Evolutionary conservation across 1,284 basidiomycete species (phyloP), one percentile per base, ranked within the genome.

Genomic region (Pseudozyma sp.): DNA sequence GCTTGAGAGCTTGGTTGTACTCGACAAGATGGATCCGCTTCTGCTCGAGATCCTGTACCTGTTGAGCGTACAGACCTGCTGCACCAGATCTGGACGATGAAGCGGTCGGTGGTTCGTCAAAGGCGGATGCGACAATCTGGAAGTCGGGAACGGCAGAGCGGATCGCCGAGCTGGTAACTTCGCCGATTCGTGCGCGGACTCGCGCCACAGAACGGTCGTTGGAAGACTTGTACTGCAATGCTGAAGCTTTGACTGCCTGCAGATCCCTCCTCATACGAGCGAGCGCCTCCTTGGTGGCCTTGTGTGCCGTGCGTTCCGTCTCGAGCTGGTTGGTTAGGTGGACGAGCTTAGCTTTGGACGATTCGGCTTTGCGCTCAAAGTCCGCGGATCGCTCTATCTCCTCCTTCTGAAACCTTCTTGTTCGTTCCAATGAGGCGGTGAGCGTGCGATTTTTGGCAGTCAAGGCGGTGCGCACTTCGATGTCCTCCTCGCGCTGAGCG

Each of bases 401-500:
- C 30, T 79, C 73, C 19, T 58, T 59, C 11, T 70, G 59, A 30
- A 76, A 74, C 4, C 72, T 53, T 14, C 71, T 68, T 6, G 65
- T 54, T 17, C 78, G 48, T 42, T 79, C 76, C 45, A 78, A 17
- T 1, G 63, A 68, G 14, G 63, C 63, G 8, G 56, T 64, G 7
- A 77, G 64, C 1, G 59, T 63, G 24, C 76, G 68, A 19, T 62
- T 77, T 44, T 71, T 63, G 39, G 73, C 74, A 30, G 68, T 66
- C 17, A 79, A 57, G n/a, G 67, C 66, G 11, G 75, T 77, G 31
- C 78, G 64, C 8, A 79, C 62, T 39, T 78, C 73, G 35, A 76
- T 63, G 31, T 79, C 78, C 17, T 79, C 58, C 40, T 78, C 72
- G 39, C 78, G 56, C 51, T 79, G 78, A 7, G 73, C 62, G 16